Percentiles rank a stretch among this genome's conserved stretches.
phyloP scores from a whole-genome alignment of 306 rosid genomes.

The Ormosia semicastrata region DNA sequence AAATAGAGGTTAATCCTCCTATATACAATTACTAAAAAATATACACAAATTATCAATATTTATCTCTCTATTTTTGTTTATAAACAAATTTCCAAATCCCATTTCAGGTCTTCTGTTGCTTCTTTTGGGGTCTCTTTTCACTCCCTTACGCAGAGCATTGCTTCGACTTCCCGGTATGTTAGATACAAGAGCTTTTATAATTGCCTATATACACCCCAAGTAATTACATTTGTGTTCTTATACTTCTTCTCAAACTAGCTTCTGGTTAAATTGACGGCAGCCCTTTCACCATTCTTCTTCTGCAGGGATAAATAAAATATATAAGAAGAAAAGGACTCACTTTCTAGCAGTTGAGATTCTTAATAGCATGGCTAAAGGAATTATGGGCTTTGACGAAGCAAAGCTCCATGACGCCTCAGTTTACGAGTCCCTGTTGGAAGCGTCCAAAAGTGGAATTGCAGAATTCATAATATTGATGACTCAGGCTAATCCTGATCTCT shows the following conservation, averaged over 20 bases:
- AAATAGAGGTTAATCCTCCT: too few species aligned
- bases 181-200: too few species aligned
- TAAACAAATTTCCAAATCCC: background rate
- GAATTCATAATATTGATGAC: background rate
- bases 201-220: too few species aligned
- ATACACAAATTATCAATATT: too few species aligned
- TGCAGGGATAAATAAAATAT: background rate
- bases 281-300: background rate
- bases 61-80: too few species aligned
- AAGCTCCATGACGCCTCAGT: background rate
- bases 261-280: background rate
- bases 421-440: conserved; percentile 13
- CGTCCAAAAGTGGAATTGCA: background rate
- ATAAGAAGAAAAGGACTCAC: background rate
- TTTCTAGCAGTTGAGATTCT: background rate
- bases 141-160: too few species aligned
- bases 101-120: background rate
- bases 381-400: background rate
- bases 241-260: too few species aligned
- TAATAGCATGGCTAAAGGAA: background rate
- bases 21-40: too few species aligned
- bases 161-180: background rate
- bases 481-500: background rate
- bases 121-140: background rate
- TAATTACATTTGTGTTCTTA: too few species aligned